Conservation (phyloP, 2,329 filamentous ascomycete species). For the Fusarium xylarioides region DNA sequence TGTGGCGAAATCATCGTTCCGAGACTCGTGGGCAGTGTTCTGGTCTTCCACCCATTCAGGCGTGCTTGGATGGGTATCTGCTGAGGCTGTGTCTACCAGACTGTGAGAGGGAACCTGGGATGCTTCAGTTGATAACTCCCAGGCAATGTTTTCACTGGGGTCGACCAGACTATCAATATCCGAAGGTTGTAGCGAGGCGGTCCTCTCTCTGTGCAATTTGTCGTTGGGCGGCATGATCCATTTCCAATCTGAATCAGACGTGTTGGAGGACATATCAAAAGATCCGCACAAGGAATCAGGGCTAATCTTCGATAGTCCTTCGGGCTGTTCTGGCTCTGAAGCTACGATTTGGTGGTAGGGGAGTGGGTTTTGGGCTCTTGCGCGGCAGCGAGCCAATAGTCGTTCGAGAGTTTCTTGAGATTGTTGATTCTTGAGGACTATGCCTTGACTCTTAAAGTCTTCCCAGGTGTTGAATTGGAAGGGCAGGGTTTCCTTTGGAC, state of each 20-base stretch:
- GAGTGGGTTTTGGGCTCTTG: background rate
- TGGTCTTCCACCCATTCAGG: background rate
- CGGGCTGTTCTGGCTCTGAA: background rate
- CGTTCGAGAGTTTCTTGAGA: background rate
- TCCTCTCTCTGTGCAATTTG: background rate
- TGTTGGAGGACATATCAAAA: background rate
- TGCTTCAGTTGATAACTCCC: background rate
- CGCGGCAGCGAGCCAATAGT: background rate
- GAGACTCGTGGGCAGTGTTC: background rate
- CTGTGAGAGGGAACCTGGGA: background rate
- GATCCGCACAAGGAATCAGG: background rate
- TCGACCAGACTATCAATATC: background rate
- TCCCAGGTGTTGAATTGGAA: background rate
- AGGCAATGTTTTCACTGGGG: background rate
- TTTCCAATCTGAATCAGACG: background rate
- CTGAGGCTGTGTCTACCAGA: background rate
- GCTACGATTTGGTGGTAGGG: no score
- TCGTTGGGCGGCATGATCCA: background rate
- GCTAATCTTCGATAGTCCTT: background rate
- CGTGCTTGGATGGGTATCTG: background rate
- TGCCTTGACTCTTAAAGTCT: constrained; percentile 1
- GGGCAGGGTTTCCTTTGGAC: background rate
- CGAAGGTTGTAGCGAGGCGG: background rate
- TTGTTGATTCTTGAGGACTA: background rate
- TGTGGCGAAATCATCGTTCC: constrained; percentile 5